phyloP scores from a whole-genome alignment of 192 early-diverging fungal genomes.

The Phlyctochytrium bullatum region DNA sequence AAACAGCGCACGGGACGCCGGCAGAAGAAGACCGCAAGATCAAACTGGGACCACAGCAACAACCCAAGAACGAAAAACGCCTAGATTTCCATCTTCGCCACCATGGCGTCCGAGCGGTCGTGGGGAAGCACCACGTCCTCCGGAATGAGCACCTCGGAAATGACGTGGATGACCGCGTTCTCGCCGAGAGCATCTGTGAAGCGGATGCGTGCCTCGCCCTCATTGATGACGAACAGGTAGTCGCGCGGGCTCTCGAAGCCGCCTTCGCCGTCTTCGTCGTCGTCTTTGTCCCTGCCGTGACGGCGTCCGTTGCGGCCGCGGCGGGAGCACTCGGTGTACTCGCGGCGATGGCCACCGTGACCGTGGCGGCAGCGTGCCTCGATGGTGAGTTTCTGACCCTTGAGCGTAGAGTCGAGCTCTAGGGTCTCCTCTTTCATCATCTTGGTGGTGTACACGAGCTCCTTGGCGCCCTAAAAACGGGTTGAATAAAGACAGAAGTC shows the following conservation, averaged over 20 bases:
- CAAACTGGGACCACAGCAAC: too few relatives aligned
- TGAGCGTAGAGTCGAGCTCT: constrained; percentile 15
- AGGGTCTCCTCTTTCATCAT: constrained; percentile 30
- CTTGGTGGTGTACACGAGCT: constrained; percentile 35
- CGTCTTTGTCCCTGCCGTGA: not conserved
- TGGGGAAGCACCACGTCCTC: too few relatives aligned
- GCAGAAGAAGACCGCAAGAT: too few relatives aligned
- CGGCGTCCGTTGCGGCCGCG: not conserved
- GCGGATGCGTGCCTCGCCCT: constrained; percentile 28
- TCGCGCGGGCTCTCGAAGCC: constrained; percentile 9
- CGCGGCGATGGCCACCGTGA: not conserved
- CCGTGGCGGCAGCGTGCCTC: constrained; percentile 16
- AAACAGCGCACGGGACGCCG: too few relatives aligned
- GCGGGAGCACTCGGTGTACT: not conserved
- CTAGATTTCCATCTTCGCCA: too few relatives aligned
- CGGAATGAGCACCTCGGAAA: constrained; percentile 29
- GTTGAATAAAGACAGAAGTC: too few relatives aligned
- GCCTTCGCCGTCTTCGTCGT: not conserved
- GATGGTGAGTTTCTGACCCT: constrained; percentile 9
- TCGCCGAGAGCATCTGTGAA: constrained; percentile 13
- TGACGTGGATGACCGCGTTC: constrained; percentile 37
- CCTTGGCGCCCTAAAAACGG: constrained; percentile 12
- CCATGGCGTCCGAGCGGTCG: too few relatives aligned
- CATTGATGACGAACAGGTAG: constrained; percentile 36
- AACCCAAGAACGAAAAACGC: too few relatives aligned